Percentiles rank a stretch among this genome's conserved stretches.
These are phyloP conservation scores for Malassezia caprae DNA, from an alignment of 1,284 basidiomycete genomes.

Conservation along the genomic window DNA sequence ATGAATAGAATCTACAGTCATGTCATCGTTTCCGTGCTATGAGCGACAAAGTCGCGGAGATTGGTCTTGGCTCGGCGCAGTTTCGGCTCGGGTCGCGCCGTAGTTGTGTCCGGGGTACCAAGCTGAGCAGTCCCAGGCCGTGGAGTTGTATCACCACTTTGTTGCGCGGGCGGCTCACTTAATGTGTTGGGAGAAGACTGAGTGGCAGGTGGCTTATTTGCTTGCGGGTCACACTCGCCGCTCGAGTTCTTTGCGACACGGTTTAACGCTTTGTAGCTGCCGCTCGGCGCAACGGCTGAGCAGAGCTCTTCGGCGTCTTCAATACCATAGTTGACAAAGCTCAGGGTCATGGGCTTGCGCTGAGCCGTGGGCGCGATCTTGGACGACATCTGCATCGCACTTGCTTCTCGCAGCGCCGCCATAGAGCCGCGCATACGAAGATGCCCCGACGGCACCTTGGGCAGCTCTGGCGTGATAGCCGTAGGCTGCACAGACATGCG, in stretches of 20 bases:
- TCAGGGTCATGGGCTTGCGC: conserved; percentile 18
- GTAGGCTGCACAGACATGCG: conserved; percentile 6
- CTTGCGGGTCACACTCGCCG: neutral
- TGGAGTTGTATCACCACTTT: neutral
- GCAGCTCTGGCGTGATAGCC: neutral
- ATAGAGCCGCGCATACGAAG: conserved; percentile 15
- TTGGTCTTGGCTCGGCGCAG: neutral
- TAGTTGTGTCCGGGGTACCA: neutral
- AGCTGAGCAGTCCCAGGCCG: neutral
- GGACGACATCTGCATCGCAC: conserved; percentile 6
- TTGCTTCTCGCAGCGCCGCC: conserved; percentile 17
- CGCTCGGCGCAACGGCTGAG: conserved; percentile 40
- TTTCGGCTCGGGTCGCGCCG: neutral
- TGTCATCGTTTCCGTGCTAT: neutral
- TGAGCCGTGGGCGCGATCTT: neutral
- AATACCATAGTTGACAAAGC: conserved; percentile 46
- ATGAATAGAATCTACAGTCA: neutral
- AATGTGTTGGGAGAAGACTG: neutral
- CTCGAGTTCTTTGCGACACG: conserved; percentile 23
- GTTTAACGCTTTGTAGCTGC: conserved; percentile 39
- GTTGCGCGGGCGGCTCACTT: neutral
- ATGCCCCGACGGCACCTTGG: neutral
- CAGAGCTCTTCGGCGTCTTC: conserved; percentile 45
- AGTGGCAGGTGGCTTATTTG: neutral
- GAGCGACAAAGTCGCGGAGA: neutral